Evolutionary conservation across 2,329 filamentous ascomycete species (phyloP).

Genomic region (Paramyrothecium roridum): DNA sequence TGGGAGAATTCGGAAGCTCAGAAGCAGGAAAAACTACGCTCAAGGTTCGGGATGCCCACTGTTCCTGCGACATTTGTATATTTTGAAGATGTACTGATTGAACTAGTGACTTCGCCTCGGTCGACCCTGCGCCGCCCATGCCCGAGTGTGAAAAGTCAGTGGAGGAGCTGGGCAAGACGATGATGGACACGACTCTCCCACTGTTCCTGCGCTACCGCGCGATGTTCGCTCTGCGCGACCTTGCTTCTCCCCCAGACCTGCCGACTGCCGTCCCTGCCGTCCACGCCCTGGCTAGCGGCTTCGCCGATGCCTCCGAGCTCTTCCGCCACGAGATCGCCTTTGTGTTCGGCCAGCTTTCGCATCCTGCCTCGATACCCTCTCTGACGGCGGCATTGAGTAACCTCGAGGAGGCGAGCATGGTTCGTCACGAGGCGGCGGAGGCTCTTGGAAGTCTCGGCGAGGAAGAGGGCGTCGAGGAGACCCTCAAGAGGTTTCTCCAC

Average conservation of each 20-base stretch:
- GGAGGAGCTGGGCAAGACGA: slow-evolving; percentile 67
- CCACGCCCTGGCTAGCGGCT: slow-evolving; percentile 78
- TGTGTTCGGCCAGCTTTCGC: slow-evolving; percentile 93
- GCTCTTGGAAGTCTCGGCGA: slow-evolving; percentile 91
- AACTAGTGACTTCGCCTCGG: slow-evolving; percentile 84
- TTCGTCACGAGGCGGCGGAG: slow-evolving; percentile 95
- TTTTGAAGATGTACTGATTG: slow-evolving; percentile 18
- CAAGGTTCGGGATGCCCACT: slow-evolving; percentile 59
- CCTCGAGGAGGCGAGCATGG: slow-evolving; percentile 85
- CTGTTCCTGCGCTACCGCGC: slow-evolving; percentile 93
- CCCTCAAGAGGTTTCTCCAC: slow-evolving; percentile 76
- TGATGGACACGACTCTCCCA: slow-evolving; percentile 75
- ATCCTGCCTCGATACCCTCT: slow-evolving; percentile 94
- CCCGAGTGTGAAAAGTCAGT: slow-evolving; percentile 69
- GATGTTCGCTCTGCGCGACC: slow-evolving; percentile 95
- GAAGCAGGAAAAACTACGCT: slow-evolving; percentile 72
- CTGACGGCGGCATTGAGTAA: slow-evolving; percentile 77
- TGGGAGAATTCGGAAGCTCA: slow-evolving; percentile 80
- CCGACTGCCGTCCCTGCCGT: slow-evolving; percentile 88
- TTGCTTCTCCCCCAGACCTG: slow-evolving; percentile 88
- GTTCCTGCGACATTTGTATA: slow-evolving; percentile 6
- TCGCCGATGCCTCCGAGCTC: slow-evolving; percentile 81
- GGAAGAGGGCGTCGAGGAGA: slow-evolving; percentile 88
- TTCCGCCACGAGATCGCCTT: slow-evolving; percentile 99
- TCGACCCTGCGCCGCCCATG: slow-evolving; percentile 90